Evolutionary conservation across 371 early-diverging fungal species (phyloP), one percentile per base, ranked within the genome.

Genomic region (Blakeslea trispora): DNA sequence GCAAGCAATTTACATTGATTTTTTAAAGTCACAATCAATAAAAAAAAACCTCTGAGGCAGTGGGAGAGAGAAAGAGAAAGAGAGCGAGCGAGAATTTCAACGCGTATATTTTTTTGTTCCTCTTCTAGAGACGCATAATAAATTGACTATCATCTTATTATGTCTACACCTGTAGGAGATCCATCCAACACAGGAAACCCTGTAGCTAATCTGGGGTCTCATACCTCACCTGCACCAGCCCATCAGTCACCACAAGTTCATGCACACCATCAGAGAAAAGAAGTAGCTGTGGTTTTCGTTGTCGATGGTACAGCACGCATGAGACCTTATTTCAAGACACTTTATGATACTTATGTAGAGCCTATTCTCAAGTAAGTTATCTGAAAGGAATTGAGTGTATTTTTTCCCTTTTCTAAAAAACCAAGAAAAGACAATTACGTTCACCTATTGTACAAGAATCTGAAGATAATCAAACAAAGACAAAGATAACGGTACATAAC

Each of bases 241-340:
- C 83, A 97, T 93, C 71, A 95, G 91, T 24, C 90, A 91, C 60
- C 99, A 93, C 79, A 74, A 41, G 59, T 66, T 39, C 67, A 53
- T 5, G 50, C 75, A 39, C 65, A 71, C 28, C 72, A 69, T 41
- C 81, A 75, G 17, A 65, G 81, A 45, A 74, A 70, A 53, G 83
- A 85, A 59, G 79, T 85, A 28, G 80, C 78, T 11, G 76, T 82
- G 50, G 80, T 82, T 2, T 81, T 85, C 71, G 82, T 77, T 7
- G 77, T 85, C 21, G 85, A 85, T 60, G 83, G 78, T 43, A 72
- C 85, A 15, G 85, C 82, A 17, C 66, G 73, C 50, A 85, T 85
- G 85, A 70, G 69, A 23, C 72, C 75, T 13, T 69, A 78, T 53
- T 75, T 85, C 41, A 64, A 72, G 44, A 42, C 72, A 1, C 56